Conservation (phyloP, 192 early-diverging fungal genomes). For the Podila epigama region DNA sequence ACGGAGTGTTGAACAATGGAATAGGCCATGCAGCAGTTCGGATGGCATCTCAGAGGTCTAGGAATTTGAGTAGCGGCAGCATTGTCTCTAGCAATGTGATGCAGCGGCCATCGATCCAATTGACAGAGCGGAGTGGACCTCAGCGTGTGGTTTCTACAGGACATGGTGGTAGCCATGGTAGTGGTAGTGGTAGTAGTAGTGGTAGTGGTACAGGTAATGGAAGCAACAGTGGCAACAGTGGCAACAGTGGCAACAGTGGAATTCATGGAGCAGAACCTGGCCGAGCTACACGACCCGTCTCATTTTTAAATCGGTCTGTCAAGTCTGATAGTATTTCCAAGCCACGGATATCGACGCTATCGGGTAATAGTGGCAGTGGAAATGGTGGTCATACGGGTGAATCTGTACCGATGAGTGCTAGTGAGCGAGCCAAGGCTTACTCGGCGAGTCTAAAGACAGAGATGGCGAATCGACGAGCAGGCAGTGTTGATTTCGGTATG, state of each 20-base stretch:
- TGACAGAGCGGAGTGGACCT: constrained; percentile 33
- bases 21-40: constrained; percentile 8
- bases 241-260: too few relatives aligned
- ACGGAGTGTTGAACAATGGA: too few relatives aligned
- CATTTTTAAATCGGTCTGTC: constrained; percentile 4
- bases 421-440: constrained; percentile 42
- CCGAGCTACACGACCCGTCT: constrained; percentile 15
- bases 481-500: neutral
- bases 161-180: neutral
- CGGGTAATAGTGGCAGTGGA: constrained; percentile 1
- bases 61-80: constrained; percentile 16
- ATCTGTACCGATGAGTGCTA: constrained; percentile 29
- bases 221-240: too few relatives aligned
- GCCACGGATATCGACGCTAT: constrained; percentile 15
- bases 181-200: too few relatives aligned
- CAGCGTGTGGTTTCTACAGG: constrained; percentile 26
- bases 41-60: constrained; percentile 16
- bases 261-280: constrained; percentile 5
- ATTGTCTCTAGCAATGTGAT: constrained; percentile 11
- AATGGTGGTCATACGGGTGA: neutral
- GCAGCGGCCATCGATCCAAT: constrained; percentile 32
- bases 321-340: constrained; percentile 30
- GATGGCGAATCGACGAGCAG: constrained; percentile 34
- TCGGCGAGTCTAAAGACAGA: constrained; percentile 31
- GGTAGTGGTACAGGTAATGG: too few relatives aligned